Conservation (phyloP, 352 stramenopile species). For the Pythium rhizo-oryzae region DNA sequence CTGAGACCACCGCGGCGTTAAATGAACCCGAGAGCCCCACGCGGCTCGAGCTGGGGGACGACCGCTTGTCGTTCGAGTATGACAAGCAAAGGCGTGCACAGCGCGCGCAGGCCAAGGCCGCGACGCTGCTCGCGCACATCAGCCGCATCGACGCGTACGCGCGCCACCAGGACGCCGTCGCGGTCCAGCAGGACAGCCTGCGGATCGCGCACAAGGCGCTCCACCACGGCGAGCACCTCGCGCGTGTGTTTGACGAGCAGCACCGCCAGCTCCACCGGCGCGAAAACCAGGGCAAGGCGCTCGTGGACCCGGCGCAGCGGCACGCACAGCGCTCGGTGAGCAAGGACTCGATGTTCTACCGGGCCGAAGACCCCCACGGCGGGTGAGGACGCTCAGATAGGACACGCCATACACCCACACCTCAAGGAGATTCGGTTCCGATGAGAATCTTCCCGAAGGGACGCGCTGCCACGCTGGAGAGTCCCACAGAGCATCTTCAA, state of each 20-base stretch:
- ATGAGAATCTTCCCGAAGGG: background rate
- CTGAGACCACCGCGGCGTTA: background rate
- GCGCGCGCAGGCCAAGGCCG: constrained; percentile 40
- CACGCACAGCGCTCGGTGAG: constrained; percentile 45
- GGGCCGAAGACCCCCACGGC: background rate
- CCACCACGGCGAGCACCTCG: constrained; percentile 47
- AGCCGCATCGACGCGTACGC: constrained; percentile 48
- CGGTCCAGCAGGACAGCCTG: constrained; percentile 40
- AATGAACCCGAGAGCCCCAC: background rate
- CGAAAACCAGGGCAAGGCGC: constrained; percentile 46
- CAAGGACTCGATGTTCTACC: constrained; percentile 67
- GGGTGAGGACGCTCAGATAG: background rate
- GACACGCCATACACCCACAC: no score
- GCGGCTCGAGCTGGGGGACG: constrained; percentile 15
- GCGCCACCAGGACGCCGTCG: constrained; percentile 38
- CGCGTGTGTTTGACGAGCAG: constrained; percentile 47
- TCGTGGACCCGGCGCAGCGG: constrained; percentile 33
- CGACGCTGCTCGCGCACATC: constrained; percentile 52
- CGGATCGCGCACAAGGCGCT: constrained; percentile 49
- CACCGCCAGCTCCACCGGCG: constrained; percentile 35
- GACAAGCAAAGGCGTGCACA: constrained; percentile 49
- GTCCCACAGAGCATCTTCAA: background rate
- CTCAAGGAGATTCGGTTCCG: no score
- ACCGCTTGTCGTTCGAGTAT: constrained; percentile 51
- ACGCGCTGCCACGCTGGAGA: no score